These are phyloP conservation scores for Hyphopichia khmerensis DNA, from an alignment of 1,139 yeast species.

Conservation along the genomic window DNA sequence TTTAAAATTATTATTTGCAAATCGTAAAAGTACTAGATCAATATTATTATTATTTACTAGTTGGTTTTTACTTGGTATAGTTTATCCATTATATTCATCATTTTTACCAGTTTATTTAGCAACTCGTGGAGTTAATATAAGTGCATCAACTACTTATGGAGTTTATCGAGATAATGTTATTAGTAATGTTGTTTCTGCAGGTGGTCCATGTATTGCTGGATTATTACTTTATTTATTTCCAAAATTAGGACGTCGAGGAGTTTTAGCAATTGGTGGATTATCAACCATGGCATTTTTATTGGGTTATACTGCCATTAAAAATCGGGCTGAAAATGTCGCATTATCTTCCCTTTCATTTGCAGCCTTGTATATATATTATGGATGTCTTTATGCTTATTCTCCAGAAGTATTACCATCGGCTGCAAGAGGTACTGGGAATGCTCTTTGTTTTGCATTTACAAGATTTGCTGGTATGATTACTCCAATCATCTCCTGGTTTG, in stretches of 20 bases:
- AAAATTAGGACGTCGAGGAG: constrained; percentile 31
- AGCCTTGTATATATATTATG: constrained; percentile 31
- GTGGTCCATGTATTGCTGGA: constrained; percentile 36
- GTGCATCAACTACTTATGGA: constrained; percentile 24
- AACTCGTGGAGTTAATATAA: constrained; percentile 38
- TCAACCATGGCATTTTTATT: constrained; percentile 32
- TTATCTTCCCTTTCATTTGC: constrained; percentile 28
- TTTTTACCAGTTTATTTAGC: constrained; percentile 39
- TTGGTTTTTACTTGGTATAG: constrained; percentile 38
- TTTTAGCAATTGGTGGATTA: constrained; percentile 33
- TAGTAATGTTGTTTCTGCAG: constrained; percentile 26
- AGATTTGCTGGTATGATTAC: constrained; percentile 29
- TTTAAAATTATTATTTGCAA: constrained; percentile 27
- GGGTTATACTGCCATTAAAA: constrained; percentile 32
- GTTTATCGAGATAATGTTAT: constrained; percentile 32
- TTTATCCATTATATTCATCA: constrained; percentile 39
- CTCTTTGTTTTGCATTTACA: constrained; percentile 27
- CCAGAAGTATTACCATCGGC: constrained; percentile 36
- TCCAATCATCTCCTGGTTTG: constrained; percentile 31
- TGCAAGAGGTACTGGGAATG: constrained; percentile 37
- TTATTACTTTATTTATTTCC: constrained; percentile 24
- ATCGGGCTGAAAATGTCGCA: constrained; percentile 27
- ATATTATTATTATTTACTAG: constrained; percentile 29
- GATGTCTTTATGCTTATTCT: constrained; percentile 32
- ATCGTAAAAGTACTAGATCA: constrained; percentile 23